These are phyloP conservation scores for Scedosporium boydii DNA, from an alignment of 2,329 filamentous ascomycete genomes.

Conservation along the genomic window DNA sequence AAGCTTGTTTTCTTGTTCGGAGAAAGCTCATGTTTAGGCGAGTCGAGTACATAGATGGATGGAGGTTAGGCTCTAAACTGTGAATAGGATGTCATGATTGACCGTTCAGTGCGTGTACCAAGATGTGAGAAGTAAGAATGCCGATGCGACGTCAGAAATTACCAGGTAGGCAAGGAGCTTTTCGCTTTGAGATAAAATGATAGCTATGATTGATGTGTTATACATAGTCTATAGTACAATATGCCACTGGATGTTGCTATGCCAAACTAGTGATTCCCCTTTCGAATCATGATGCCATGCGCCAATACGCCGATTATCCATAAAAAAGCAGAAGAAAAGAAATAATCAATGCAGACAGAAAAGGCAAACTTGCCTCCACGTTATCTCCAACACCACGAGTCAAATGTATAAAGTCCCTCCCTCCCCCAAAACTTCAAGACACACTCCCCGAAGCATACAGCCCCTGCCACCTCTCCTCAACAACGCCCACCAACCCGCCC, in stretches of 20 bases:
- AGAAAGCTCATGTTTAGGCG: no score
- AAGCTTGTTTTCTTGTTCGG: no score
- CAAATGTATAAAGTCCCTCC: neutral
- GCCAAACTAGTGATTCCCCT: neutral
- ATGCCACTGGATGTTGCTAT: neutral
- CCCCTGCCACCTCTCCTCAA: conserved; percentile 39
- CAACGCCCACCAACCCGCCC: conserved; percentile 51
- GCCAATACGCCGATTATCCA: no score
- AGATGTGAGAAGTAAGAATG: no score
- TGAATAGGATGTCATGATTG: no score
- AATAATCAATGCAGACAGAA: neutral
- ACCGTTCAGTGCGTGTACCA: no score
- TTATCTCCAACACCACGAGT: neutral
- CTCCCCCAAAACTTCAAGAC: neutral
- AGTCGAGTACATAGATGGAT: no score
- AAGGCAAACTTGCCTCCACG: neutral
- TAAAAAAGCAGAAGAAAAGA: neutral
- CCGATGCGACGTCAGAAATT: no score
- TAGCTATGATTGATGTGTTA: neutral
- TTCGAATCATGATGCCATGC: no score
- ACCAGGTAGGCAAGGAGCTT: no score
- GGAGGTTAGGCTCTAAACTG: no score
- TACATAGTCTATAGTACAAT: neutral
- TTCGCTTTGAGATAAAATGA: no score
- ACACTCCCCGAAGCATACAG: conserved; percentile 7